Base-by-base conservation (phyloP, 2,329 filamentous ascomycete species). In the Penicillium olsonii region DNA sequence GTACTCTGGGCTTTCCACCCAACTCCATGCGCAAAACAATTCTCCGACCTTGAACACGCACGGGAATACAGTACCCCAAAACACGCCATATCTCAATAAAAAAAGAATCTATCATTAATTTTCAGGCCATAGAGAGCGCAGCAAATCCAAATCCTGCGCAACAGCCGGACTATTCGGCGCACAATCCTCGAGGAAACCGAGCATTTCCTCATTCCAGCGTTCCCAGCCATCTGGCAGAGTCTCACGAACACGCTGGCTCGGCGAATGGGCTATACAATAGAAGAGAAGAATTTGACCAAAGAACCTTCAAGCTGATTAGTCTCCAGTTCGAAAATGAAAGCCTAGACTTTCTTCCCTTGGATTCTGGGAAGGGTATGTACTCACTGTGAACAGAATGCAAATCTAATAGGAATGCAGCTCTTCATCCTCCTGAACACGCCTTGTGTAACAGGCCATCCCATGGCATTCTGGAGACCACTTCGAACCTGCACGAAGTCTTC, bases 211-310 rank as follows among this genome's bases (percentile, higher is more conserved):
- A 27, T 68, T 72, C 71, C 71, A 74, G 5, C 64, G 62, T 39
- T 74, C 70, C 68, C 69, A 73, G 42, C 68, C 71, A 1, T 47
- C n/a, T 1, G 71, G 71, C 6, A 74, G 52, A 0, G 66, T 67
- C 18, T 67, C 64, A 2, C 69, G 64, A 3, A 74, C 53, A 7
- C 68, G 64, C 0, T 59, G 24, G 49, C 69, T 65, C 0, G 68
- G 59, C 3, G 70, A 73, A 37, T 71, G 65, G 2, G 70, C 65
- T 41, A 74, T 70, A 42, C 70, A 72, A 48, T 73, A 69, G 52
- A 74, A 74, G 19, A 74, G 64, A 26, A 74, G 64, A 20, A 74
- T 60, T 52, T 74, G 71, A 17, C 71, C 71, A 51, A 74, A 74
- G 56, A 74, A 72, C 37, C 68, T 71, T 26, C 2, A 29, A 7